Conservation (phyloP, 2,329 filamentous ascomycete genomes). For the Macroventuria anomochaeta region DNA sequence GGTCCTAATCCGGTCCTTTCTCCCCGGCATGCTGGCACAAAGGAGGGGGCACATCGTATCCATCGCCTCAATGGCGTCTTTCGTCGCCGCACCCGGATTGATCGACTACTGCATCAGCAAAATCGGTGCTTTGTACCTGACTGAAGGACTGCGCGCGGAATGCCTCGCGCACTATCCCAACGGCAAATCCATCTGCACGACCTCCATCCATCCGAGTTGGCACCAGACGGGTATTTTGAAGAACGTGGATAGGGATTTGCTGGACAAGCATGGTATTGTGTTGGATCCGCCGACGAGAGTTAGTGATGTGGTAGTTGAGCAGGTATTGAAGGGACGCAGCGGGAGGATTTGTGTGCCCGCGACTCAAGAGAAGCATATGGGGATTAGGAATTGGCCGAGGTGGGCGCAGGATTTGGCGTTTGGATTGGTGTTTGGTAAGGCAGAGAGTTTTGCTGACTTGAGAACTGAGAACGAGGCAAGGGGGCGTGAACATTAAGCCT, state of each 20-base stretch:
- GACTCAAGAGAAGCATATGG: slow-evolving; percentile 19
- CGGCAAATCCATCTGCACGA: slow-evolving; percentile 38
- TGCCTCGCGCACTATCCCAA: slow-evolving; percentile 32
- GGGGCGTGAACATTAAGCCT: too few relatives aligned
- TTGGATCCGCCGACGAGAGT: slow-evolving; percentile 30
- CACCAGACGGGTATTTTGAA: slow-evolving; percentile 36
- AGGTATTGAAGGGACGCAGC: slow-evolving; percentile 32
- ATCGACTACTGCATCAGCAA: slow-evolving; percentile 42
- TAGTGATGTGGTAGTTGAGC: slow-evolving; percentile 29
- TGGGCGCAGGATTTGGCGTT: slow-evolving; percentile 37
- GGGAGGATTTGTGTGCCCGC: slow-evolving; percentile 32
- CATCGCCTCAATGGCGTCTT: slow-evolving; percentile 41
- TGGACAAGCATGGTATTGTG: slow-evolving; percentile 20
- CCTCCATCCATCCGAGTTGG: slow-evolving; percentile 38
- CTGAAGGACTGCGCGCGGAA: slow-evolving; percentile 40
- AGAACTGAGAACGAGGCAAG: background rate
- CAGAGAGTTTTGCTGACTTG: background rate
- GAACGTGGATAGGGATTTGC: slow-evolving; percentile 20
- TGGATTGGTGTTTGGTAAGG: slow-evolving; percentile 17
- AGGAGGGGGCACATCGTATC: slow-evolving; percentile 41
- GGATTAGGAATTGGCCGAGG: slow-evolving; percentile 27
- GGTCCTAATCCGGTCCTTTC: slow-evolving; percentile 37
- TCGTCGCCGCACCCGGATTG: slow-evolving; percentile 28
- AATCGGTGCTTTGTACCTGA: slow-evolving; percentile 36
- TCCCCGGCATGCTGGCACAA: slow-evolving; percentile 39